Evolutionary conservation across 2,329 filamentous ascomycete species (phyloP), one percentile per base, ranked within the genome.

Genomic region (Clarireedia paspali): DNA sequence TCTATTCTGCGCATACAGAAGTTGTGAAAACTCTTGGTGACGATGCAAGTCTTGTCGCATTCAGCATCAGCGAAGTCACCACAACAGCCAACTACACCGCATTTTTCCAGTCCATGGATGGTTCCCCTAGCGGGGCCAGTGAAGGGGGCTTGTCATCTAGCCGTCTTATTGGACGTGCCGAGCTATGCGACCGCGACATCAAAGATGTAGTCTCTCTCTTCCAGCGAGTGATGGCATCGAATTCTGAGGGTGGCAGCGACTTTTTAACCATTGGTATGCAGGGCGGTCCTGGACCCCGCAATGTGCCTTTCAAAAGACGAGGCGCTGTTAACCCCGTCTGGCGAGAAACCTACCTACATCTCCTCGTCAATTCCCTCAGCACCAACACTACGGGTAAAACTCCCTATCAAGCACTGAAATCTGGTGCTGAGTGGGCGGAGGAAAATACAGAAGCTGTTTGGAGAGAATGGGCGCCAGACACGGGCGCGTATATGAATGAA

Each of bases 291-390:
- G 30, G 30, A 15, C 47, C 47, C 3, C 17, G 24, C 12, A 14
- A 49, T 38, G 44, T 0, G 75, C 77, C 0, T 83, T 77, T 77
- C 70, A 80, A 15, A 73, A 63, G 14, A 69, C 75, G 0, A 6
- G 44, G 44, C 7, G 12, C 44, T 14, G 20, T 70, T 72, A 14
- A 64, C 73, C 1, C 75, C 75, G 39, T 59, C 64, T 42, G 47
- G 56, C 68, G 0, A 62, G 76, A 74, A 65, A 65, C 71, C 70
- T 50, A 27, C 26, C 9, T 24, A n/a, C 30, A 40, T 26, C 1
- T 34, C 12, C 30, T 34, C 10, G 48, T 49, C 14, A 17, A 39
- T 17, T 47, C 30, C 14, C 12, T 55, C 6, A 39, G 42, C 6
- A 14, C 27, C 27, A n/a, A 26, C 14, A 5, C 24, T 17, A n/a